Evolutionary conservation across 2,329 filamentous ascomycete species (phyloP), one percentile per base, ranked within the genome.

Genomic region (Ploettnerulaceae sp.): DNA sequence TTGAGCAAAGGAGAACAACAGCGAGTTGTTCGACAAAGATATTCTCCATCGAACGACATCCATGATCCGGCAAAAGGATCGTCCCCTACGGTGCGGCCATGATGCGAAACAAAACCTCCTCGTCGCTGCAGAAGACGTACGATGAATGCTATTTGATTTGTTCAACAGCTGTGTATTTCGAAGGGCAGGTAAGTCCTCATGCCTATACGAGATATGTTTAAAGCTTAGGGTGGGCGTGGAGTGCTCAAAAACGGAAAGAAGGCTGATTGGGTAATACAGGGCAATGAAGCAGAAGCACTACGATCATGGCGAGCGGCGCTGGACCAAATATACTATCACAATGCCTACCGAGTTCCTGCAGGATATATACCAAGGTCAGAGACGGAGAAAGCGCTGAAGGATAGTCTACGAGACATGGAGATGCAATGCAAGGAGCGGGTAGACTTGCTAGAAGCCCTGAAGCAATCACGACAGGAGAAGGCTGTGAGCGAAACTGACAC

Each of bases 111-210:
- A 81, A 81, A 63, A 72, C 74, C 53, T 75, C 82, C 63, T 81
- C 85, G 67, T 81, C 82, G 53, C 81, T 96, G 67, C 91, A 97
- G 71, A 96, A 95, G 77, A 95, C 89, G 46, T 97, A 97, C 70
- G 91, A 97, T 71, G 89, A 97, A 67, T 90, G 86, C 67, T 96
- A 95, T 69, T 71, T 96, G 59, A 89, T 85, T 64, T 96, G 90
- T 69, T 96, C 90, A 11, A 97, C 90, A 1, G 91, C 91, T 29
- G 87, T 95, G 43, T 96, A 95, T 70, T 96, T 95, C 67, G 93
- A 98, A 71, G 81, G 84, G 65, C 85, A 94, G 79, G 89, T 94
- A 69, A 55, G 67, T 31, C 21, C 14, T 20, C 18, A 21, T 46
- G n/a, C 5, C 11, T n/a, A 14, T 20, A 7, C 24, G 28, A 15